A percentile compares a stretch with the other conserved stretches of the same genome.
phyloP scores from a whole-genome alignment of 192 early-diverging fungal species.

The Lobosporangium transversale region DNA sequence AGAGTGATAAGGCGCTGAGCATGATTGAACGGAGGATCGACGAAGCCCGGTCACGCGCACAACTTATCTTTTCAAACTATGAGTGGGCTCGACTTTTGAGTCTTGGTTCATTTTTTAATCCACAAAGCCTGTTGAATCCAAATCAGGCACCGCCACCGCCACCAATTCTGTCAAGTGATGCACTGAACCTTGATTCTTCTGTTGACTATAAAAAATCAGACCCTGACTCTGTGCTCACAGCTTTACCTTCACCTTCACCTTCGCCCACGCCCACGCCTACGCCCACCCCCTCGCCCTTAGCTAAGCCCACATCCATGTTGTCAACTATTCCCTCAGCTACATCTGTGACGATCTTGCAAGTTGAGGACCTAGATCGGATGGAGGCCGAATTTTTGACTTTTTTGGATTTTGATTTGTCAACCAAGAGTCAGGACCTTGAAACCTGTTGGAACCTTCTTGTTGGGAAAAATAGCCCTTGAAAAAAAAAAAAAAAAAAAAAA shows the following conservation, averaged over 20 bases:
- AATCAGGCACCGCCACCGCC: not conserved
- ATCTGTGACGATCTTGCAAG: constrained; percentile 20
- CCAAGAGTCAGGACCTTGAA: constrained; percentile 31
- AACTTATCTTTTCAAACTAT: constrained; percentile 39
- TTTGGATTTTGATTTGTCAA: constrained; percentile 55
- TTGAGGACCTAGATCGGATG: constrained; percentile 58
- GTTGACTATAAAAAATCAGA: too few species aligned
- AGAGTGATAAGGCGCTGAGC: not conserved
- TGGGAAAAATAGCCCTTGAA: constrained; percentile 14
- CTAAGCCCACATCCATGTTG: not conserved
- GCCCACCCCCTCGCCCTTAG: not conserved
- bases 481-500: not conserved
- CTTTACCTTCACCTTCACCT: too few species aligned
- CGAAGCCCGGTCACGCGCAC: constrained; percentile 12
- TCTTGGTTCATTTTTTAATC: constrained; percentile 38
- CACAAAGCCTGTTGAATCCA: too few species aligned
- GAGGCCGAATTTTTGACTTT: constrained; percentile 63
- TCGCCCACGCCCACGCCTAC: not conserved
- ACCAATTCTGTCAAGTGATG: not conserved
- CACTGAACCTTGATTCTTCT: too few species aligned
- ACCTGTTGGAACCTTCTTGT: constrained; percentile 42
- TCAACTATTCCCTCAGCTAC: not conserved
- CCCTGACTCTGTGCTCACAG: too few species aligned
- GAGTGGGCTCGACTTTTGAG: constrained; percentile 39
- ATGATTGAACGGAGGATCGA: constrained; percentile 1